phyloP scores from a whole-genome alignment of 257 asterid genomes.

The Solanum medicagineum region DNA sequence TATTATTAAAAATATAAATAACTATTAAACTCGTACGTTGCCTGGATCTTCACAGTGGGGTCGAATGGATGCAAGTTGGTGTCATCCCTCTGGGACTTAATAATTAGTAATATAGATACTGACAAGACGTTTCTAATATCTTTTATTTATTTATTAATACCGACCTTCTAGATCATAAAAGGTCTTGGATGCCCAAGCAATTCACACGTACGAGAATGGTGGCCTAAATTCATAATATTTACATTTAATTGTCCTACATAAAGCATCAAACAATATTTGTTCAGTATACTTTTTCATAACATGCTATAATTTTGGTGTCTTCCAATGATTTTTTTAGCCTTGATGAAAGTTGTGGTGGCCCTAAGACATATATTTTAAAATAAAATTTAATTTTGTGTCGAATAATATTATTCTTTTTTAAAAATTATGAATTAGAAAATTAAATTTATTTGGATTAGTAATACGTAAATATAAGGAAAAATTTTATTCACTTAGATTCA shows the following conservation, averaged over 20 bases:
- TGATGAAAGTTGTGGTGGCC: background rate
- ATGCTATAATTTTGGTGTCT: background rate
- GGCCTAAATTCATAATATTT: background rate
- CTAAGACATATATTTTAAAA: background rate
- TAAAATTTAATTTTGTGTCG: background rate
- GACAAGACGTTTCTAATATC: background rate
- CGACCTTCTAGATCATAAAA: background rate
- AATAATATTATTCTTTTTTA: background rate
- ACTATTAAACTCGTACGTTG: no score
- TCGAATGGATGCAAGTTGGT: background rate
- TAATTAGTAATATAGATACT: background rate
- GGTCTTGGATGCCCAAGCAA: constrained; percentile 1
- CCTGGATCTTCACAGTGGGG: background rate
- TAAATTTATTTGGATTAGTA: background rate
- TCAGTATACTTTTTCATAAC: background rate
- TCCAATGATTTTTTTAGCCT: background rate
- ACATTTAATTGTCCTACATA: background rate
- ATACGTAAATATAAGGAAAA: no score
- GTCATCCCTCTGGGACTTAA: background rate
- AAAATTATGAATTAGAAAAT: background rate
- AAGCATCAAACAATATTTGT: background rate
- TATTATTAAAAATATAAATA: no score
- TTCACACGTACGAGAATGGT: constrained; percentile 1
- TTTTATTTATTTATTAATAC: background rate
- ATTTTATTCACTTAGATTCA: background rate